phyloP scores from a whole-genome alignment of 1,139 yeast genomes.

The Taiozyma onychis region DNA sequence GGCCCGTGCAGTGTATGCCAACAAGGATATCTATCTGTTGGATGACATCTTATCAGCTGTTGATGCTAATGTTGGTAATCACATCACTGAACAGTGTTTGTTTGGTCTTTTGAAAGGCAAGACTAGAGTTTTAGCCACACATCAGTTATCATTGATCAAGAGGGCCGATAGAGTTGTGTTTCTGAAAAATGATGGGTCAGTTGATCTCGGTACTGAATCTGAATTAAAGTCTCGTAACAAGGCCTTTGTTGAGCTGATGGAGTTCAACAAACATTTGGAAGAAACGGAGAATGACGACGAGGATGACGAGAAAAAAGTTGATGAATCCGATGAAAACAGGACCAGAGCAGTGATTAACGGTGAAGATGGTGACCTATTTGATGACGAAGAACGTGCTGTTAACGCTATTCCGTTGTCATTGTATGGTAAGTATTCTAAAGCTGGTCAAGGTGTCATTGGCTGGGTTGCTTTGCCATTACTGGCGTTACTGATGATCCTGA shows the following conservation, averaged over 20 bases:
- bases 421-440: slow-evolving; percentile 44
- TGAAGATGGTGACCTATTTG: slow-evolving; percentile 34
- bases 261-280: slow-evolving; percentile 1
- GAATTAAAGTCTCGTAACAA: slow-evolving; percentile 38
- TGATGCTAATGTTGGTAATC: slow-evolving; percentile 82
- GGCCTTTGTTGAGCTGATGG: slow-evolving; percentile 8
- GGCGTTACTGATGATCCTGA: slow-evolving; percentile 26
- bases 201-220: slow-evolving; percentile 48
- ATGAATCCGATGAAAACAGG: slow-evolving; percentile 33
- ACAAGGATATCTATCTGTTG: slow-evolving; percentile 57
- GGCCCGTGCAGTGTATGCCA: slow-evolving; percentile 76
- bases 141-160: slow-evolving; percentile 63
- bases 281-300: slow-evolving; percentile 1
- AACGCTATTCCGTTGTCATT: slow-evolving; percentile 40
- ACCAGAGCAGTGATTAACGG: slow-evolving; percentile 32
- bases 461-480: slow-evolving; percentile 36
- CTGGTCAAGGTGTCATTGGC: slow-evolving; percentile 42
- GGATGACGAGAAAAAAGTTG: slow-evolving; percentile 20
- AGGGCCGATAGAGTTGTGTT: slow-evolving; percentile 65
- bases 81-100: slow-evolving; percentile 66
- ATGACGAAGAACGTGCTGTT: slow-evolving; percentile 33
- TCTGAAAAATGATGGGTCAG: slow-evolving; percentile 53
- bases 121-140: slow-evolving; percentile 79
- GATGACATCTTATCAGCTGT: slow-evolving; percentile 90
- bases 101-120: slow-evolving; percentile 48